Evolutionary conservation across 495 filamentous ascomycete genomes (phyloP), one percentile per base, ranked within the genome.

Genomic region (Chaetomium tenue): DNA sequence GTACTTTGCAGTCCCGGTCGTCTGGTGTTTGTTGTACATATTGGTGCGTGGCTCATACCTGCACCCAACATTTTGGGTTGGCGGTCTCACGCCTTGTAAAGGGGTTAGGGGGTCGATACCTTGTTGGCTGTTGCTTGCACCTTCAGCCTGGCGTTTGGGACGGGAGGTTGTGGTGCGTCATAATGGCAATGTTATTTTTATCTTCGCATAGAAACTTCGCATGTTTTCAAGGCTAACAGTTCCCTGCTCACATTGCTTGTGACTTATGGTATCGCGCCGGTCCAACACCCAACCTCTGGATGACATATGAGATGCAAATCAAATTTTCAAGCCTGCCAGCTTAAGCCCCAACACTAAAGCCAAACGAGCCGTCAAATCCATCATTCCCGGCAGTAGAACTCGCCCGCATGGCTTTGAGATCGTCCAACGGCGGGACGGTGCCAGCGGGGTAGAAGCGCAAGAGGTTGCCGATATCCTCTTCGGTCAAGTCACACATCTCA

Each of bases 401-500:
- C 26, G 72, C 81, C 63, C 79, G 81, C 79, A 76, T 80, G 44
- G 72, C 79, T 70, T 72, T 79, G 22, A 88, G 70, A 61, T 79
- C 77, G 12, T 79, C 76, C 23, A 83, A 62, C 15, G 74, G 70
- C 42, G 83, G 77, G 0, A 87, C 80, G 40, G 77, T 73, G 30
- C 77, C 75, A 0, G 84, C 73, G 33, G 77, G 71, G 71, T 94
- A 98, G 70, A 86, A 90, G 1, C 73, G 77, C 37, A 98, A 72
- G 26, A 98, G 75, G 37, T 76, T 79, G 26, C 88, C 86, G 90
- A 98, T 97, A 70, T 97, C 92, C 60, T 86, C 79, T 37, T 95
- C 92, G 26, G 84, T 81, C 86, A 98, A 89, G 44, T 85, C 82
- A 58, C 91, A 92, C 67, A 98, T 83, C 53, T 98, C 91, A 60